Percentiles rank a stretch among this genome's conserved stretches.
These are phyloP conservation scores for Nakaseomyces delphensis DNA, from an alignment of 1,139 yeast species.

Conservation along the genomic window DNA sequence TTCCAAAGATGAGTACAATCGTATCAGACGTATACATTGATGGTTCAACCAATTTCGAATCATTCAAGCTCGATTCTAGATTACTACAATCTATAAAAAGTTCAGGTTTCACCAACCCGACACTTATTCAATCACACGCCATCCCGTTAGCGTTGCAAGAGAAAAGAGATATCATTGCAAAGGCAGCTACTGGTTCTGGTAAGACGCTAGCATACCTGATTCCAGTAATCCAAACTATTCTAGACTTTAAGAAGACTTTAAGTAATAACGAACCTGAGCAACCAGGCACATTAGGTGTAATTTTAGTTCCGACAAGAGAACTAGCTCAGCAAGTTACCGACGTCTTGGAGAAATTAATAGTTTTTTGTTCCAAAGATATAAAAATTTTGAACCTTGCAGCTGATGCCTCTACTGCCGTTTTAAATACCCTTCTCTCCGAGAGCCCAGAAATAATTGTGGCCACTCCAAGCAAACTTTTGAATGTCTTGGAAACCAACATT, in stretches of 20 bases:
- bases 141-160: constrained; percentile 85
- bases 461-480: constrained; percentile 75
- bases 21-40: constrained; percentile 56
- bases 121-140: constrained; percentile 84
- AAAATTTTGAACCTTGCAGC: constrained; percentile 67
- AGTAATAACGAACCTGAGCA: constrained; percentile 18
- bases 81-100: constrained; percentile 75
- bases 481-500: constrained; percentile 42
- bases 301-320: constrained; percentile 81
- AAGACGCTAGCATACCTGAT: constrained; percentile 78
- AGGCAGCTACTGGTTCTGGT: constrained; percentile 87
- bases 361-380: constrained; percentile 62
- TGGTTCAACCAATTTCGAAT: constrained; percentile 60
- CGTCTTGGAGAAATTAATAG: constrained; percentile 57
- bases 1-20: constrained; percentile 10
- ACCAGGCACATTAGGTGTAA: constrained; percentile 41
- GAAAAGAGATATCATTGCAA: constrained; percentile 76
- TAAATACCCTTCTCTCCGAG: constrained; percentile 58
- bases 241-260: constrained; percentile 34
- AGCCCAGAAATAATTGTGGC: constrained; percentile 76
- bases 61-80: constrained; percentile 69
- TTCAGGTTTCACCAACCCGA: constrained; percentile 77
- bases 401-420: constrained; percentile 62
- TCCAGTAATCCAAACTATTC: constrained; percentile 65
- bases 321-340: constrained; percentile 73